Conservation (phyloP, 1,284 basidiomycete genomes). For the Leccinum cinnamomeum region DNA sequence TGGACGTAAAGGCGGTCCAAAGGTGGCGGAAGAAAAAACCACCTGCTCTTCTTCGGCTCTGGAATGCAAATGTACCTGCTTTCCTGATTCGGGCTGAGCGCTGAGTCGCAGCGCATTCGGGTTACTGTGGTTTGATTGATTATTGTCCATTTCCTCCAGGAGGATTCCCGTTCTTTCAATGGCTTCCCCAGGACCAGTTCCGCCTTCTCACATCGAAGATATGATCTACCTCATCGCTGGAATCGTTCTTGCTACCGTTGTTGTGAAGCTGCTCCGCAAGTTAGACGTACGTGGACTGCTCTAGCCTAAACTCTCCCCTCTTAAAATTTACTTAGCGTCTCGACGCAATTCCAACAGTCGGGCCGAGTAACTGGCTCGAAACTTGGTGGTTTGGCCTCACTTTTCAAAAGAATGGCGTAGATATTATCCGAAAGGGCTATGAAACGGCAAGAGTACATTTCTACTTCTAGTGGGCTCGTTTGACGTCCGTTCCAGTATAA, state of each 20-base stretch:
- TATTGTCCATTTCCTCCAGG: too few relatives aligned
- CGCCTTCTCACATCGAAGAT: too few relatives aligned
- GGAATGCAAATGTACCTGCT: too few relatives aligned
- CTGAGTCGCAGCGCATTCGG: too few relatives aligned
- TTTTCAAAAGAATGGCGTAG: conserved; percentile 6
- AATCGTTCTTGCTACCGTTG: neutral
- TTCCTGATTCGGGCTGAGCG: too few relatives aligned
- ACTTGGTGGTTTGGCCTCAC: conserved; percentile 18
- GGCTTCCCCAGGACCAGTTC: too few relatives aligned
- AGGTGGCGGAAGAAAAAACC: neutral
- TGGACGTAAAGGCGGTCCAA: too few relatives aligned
- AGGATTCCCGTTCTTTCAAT: too few relatives aligned
- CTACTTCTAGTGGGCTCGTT: neutral
- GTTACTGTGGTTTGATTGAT: too few relatives aligned
- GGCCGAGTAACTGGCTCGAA: conserved; percentile 16
- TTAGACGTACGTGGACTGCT: conserved; percentile 3
- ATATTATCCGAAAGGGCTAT: conserved; percentile 27
- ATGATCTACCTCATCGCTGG: conserved; percentile 1
- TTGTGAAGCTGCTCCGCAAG: neutral
- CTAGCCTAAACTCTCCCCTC: neutral
- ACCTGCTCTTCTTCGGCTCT: too few relatives aligned
- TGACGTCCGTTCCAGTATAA: conserved; percentile 32
- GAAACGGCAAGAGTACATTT: conserved; percentile 10
- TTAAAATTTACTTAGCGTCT: conserved; percentile 13
- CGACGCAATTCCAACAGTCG: conserved; percentile 24